Percentiles rank a stretch among this genome's conserved stretches.
These are phyloP conservation scores for Entamoeba histolytica DNA, from an alignment of 208 protist species.

Conservation along the genomic window DNA sequence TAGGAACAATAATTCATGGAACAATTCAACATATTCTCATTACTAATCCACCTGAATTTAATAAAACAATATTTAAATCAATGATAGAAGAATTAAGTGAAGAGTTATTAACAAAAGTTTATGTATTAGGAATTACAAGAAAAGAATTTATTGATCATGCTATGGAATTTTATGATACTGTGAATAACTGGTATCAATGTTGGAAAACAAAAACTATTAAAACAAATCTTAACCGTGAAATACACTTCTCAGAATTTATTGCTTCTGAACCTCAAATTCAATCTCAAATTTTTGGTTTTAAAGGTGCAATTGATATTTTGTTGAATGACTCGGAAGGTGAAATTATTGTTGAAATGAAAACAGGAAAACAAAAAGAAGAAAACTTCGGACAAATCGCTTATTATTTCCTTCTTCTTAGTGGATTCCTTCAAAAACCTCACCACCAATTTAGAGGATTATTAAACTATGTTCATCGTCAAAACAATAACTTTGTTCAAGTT, in stretches of 20 bases:
- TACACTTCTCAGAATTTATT: neutral
- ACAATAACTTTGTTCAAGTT: neutral
- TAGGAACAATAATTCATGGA: neutral
- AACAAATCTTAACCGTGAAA: neutral
- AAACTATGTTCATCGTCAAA: neutral
- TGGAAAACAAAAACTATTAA: neutral
- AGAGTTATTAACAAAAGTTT: neutral
- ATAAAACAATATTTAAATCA: neutral
- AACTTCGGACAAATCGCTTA: neutral
- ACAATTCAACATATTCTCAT: neutral
- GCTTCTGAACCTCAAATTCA: neutral
- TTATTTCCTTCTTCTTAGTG: neutral
- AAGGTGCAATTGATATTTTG: neutral
- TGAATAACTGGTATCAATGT: neutral
- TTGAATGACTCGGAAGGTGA: neutral
- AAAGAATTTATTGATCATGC: neutral
- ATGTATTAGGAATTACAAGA: neutral
- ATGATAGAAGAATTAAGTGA: neutral
- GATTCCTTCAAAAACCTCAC: neutral
- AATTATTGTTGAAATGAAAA: neutral
- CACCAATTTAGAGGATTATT: neutral
- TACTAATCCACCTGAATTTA: neutral
- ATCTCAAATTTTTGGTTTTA: neutral
- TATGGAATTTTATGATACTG: neutral
- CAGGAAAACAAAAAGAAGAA: neutral